Percentiles rank a stretch among this genome's conserved stretches.
These are phyloP conservation scores for Yamadazyma atlantica DNA, from an alignment of 1,139 yeast species.

Conservation along the genomic window DNA sequence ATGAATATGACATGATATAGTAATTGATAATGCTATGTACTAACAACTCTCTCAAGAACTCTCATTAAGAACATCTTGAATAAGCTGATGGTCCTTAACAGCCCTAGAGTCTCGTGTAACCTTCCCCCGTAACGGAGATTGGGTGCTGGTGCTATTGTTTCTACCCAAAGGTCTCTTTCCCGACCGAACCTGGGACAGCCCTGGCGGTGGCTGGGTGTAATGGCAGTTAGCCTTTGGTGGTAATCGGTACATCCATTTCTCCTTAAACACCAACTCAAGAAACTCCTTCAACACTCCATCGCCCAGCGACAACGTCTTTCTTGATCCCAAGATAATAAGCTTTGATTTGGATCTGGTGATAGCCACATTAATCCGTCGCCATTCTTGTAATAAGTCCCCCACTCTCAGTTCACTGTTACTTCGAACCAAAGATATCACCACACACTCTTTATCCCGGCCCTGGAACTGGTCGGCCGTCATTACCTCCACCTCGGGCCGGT, in stretches of 20 bases:
- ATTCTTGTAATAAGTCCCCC: conserved; percentile 80
- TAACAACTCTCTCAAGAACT: conserved; percentile 2
- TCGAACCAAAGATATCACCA: conserved; percentile 82
- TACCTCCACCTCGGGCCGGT: conserved; percentile 57
- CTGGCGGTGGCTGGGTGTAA: conserved; percentile 14
- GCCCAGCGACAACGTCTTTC: conserved; percentile 51
- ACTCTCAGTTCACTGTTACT: conserved; percentile 67
- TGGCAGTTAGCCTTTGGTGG: conserved; percentile 38
- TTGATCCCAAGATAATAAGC: conserved; percentile 79
- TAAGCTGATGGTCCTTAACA: conserved; percentile 20
- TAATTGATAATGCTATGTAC: neutral
- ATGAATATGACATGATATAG: too few species aligned
- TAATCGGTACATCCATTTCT: conserved; percentile 65
- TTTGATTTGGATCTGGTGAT: conserved; percentile 88
- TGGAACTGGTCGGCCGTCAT: conserved; percentile 95
- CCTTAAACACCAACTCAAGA: conserved; percentile 54
- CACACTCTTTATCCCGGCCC: conserved; percentile 92
- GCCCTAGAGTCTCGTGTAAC: conserved; percentile 13
- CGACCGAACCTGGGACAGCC: too few species aligned
- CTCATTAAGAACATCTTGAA: conserved; percentile 27
- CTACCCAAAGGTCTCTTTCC: too few species aligned
- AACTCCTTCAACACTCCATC: conserved; percentile 61
- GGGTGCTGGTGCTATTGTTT: too few species aligned
- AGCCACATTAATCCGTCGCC: conserved; percentile 93
- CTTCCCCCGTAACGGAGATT: conserved; percentile 3